These are phyloP conservation scores for Phytophthora pisi DNA, from an alignment of 352 stramenopile genomes.

Conservation along the genomic window DNA sequence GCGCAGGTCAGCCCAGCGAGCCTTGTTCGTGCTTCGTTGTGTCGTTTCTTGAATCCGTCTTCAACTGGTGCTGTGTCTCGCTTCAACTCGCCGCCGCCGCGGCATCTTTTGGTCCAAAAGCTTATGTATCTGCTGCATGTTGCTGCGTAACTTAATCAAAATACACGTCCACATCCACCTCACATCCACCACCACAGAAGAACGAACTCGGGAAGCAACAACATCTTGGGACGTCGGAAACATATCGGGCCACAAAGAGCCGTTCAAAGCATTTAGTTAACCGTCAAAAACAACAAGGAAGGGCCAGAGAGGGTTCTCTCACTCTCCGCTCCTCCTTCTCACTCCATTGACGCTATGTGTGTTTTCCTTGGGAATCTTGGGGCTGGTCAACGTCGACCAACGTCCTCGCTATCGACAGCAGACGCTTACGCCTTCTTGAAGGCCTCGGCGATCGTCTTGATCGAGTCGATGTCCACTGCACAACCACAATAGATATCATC, in stretches of 20 bases:
- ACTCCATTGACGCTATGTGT: slow-evolving; percentile 24
- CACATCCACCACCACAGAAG: not conserved
- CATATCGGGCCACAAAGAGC: slow-evolving; percentile 28
- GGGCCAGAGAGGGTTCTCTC: not conserved
- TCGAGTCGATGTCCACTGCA: slow-evolving; percentile 75
- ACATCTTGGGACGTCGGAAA: slow-evolving; percentile 18
- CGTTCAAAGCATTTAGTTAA: slow-evolving; percentile 42
- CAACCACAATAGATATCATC: not conserved
- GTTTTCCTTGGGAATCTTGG: slow-evolving; percentile 22
- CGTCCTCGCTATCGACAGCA: slow-evolving; percentile 15
- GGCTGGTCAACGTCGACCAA: slow-evolving; percentile 5
- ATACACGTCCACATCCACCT: slow-evolving; percentile 17
- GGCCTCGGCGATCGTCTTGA: slow-evolving; percentile 81
- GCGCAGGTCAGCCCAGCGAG: slow-evolving; percentile 2
- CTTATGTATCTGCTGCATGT: slow-evolving; percentile 23
- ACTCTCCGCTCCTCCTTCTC: slow-evolving; percentile 1
- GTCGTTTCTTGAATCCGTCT: slow-evolving; percentile 8
- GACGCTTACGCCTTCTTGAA: slow-evolving; percentile 74
- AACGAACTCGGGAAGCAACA: slow-evolving; percentile 4
- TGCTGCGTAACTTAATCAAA: slow-evolving; percentile 27
- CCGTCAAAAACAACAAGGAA: slow-evolving; percentile 17
- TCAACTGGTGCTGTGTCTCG: slow-evolving; percentile 4
- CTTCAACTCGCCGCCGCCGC: slow-evolving; percentile 10
- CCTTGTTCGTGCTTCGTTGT: slow-evolving; percentile 12
- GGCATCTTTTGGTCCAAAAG: slow-evolving; percentile 2